Evolutionary conservation across 768 basidiomycete species (phyloP).

Genomic region (Nidula microcarpa): DNA sequence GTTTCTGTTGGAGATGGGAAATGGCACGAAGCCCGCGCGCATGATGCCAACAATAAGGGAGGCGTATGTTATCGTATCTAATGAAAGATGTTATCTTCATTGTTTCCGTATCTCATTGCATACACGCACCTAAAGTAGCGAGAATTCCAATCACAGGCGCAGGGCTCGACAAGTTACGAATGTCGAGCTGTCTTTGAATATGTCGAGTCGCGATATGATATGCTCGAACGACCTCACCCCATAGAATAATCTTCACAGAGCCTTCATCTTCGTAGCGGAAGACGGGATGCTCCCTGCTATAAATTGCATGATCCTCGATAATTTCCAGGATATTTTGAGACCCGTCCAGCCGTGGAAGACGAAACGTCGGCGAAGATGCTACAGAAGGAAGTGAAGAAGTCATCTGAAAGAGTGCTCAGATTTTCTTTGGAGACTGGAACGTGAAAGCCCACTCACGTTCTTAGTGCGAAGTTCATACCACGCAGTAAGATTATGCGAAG

Average conservation of each 20-base stretch:
- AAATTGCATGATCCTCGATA: slow-evolving; percentile 23
- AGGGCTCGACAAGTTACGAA: not conserved
- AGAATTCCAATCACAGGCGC: not conserved
- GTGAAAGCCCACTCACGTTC: too few species aligned
- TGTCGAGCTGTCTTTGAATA: not conserved
- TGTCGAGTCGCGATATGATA: slow-evolving; percentile 16
- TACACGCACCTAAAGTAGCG: not conserved
- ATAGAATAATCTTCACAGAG: slow-evolving; percentile 24
- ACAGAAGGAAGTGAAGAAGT: too few species aligned
- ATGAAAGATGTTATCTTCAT: not conserved
- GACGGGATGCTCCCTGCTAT: slow-evolving; percentile 10
- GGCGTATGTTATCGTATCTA: slow-evolving; percentile 20
- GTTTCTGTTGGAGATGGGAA: slow-evolving; percentile 16
- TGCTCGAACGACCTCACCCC: slow-evolving; percentile 16
- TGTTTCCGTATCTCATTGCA: not conserved
- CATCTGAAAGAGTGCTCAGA: too few species aligned
- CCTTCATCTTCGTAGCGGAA: not conserved
- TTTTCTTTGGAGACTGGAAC: too few species aligned
- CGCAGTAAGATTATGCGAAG: too few species aligned
- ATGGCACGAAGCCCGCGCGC: slow-evolving; percentile 13
- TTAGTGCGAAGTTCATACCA: too few species aligned
- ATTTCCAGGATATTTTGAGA: slow-evolving; percentile 23
- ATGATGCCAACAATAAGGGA: slow-evolving; percentile 8
- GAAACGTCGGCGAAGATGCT: slow-evolving; percentile 10
- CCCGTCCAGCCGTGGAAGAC: slow-evolving; percentile 23